These are phyloP conservation scores for Sclerotinia nivalis DNA, from an alignment of 2,329 filamentous ascomycete genomes.

Conservation along the genomic window DNA sequence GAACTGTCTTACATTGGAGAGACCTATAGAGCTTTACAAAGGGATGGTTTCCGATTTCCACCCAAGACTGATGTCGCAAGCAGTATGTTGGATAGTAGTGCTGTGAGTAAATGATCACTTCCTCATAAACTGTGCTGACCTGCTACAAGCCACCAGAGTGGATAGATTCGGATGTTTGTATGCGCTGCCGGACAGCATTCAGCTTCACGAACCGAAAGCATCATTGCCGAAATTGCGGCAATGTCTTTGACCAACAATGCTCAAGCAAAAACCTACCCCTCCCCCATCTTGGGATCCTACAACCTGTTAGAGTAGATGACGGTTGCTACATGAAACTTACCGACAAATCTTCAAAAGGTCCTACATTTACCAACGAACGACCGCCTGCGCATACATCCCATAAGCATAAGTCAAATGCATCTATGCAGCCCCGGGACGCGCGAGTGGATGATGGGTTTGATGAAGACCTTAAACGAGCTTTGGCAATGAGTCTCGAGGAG, in stretches of 20 bases:
- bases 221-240: constrained; percentile 96
- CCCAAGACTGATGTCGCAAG: constrained; percentile 85
- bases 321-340: constrained; percentile 90
- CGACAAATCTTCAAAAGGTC: constrained; percentile 61
- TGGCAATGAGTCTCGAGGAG: constrained; percentile 97
- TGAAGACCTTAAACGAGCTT: constrained; percentile 86
- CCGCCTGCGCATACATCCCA: constrained; percentile 49
- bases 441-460: constrained; percentile 90
- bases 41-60: constrained; percentile 86
- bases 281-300: constrained; percentile 88
- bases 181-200: constrained; percentile 93
- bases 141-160: constrained; percentile 80
- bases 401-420: constrained; percentile 64
- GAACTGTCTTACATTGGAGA: constrained; percentile 86
- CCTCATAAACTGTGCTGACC: constrained; percentile 13
- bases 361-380: constrained; percentile 45
- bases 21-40: constrained; percentile 78
- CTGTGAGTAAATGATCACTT: constrained; percentile 58
- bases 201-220: constrained; percentile 99
- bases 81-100: constrained; percentile 96
- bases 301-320: constrained; percentile 91
- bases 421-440: constrained; percentile 88
- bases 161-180: constrained; percentile 97
- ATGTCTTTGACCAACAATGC: constrained; percentile 94
- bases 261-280: constrained; percentile 85